These are phyloP conservation scores for Jackrogersella multiformis DNA, from an alignment of 495 filamentous ascomycete species.

Conservation along the genomic window DNA sequence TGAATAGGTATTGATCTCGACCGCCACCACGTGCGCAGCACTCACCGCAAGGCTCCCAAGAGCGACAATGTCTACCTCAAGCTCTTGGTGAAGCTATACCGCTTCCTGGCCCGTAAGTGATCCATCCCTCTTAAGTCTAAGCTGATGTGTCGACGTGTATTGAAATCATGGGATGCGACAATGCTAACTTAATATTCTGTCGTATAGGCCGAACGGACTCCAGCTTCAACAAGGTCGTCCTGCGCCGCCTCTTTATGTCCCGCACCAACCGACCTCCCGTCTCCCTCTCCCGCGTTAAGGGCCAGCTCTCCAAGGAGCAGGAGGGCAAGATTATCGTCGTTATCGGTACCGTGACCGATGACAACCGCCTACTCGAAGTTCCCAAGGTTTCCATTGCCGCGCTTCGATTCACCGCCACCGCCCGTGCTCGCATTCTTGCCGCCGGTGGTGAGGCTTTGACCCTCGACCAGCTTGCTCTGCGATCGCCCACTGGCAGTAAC, in stretches of 20 bases:
- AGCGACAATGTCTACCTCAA: constrained; percentile 98
- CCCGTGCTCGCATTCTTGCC: constrained; percentile 88
- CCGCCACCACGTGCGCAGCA: constrained; percentile 85
- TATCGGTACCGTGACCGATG: constrained; percentile 93
- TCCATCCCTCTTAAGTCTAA: too few species aligned
- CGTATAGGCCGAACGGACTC: constrained; percentile 88
- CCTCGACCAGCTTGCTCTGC: constrained; percentile 92
- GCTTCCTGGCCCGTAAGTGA: constrained; percentile 93
- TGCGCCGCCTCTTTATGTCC: constrained; percentile 96
- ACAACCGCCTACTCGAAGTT: constrained; percentile 87
- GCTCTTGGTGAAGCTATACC: constrained; percentile 98
- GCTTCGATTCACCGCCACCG: constrained; percentile 93
- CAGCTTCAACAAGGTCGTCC: constrained; percentile 95
- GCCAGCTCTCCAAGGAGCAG: constrained; percentile 71
- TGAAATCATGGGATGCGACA: too few species aligned
- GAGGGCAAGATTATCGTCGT: constrained; percentile 91
- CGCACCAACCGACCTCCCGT: constrained; percentile 96
- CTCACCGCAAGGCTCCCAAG: constrained; percentile 93
- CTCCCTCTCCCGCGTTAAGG: constrained; percentile 87
- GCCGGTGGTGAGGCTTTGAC: constrained; percentile 95
- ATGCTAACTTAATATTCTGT: neutral
- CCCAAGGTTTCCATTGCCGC: constrained; percentile 94
- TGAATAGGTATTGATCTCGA: constrained; percentile 73
- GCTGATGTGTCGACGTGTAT: too few species aligned
- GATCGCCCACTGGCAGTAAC: constrained; percentile 92